Evolutionary conservation across 2,329 filamentous ascomycete species (phyloP).

Genomic region (Clarireedia sp.): DNA sequence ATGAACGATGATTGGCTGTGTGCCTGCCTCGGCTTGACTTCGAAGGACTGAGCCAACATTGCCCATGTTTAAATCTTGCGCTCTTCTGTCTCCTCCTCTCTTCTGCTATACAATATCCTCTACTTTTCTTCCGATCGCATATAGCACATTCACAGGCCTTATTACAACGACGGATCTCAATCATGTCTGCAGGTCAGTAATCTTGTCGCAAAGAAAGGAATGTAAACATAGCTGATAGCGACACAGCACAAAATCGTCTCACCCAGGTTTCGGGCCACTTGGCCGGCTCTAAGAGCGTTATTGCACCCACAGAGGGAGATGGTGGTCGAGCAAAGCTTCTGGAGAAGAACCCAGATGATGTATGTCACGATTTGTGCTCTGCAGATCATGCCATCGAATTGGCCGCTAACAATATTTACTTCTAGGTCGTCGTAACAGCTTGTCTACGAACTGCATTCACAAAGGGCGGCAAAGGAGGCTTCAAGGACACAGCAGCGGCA

Average conservation of each 20-base stretch:
- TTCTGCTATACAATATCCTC: background rate
- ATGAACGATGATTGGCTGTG: slow-evolving; percentile 4
- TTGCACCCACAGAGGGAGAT: slow-evolving; percentile 19
- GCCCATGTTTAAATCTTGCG: background rate
- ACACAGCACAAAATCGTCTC: slow-evolving; percentile 28
- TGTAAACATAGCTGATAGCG: slow-evolving; percentile 17
- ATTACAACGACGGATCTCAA: background rate
- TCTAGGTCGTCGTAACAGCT: slow-evolving; percentile 78
- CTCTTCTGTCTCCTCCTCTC: background rate
- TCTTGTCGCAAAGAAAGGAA: background rate
- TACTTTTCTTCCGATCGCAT: background rate
- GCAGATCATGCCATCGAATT: background rate
- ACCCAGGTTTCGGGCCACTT: slow-evolving; percentile 55
- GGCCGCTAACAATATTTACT: slow-evolving; percentile 21
- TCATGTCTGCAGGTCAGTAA: slow-evolving; percentile 24
- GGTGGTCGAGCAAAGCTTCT: slow-evolving; percentile 36
- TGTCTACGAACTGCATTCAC: slow-evolving; percentile 88
- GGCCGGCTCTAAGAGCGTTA: slow-evolving; percentile 32
- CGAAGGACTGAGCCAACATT: background rate
- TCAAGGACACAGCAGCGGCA: slow-evolving; percentile 87
- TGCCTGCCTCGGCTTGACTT: slow-evolving; percentile 10
- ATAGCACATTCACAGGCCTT: background rate
- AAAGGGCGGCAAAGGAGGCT: slow-evolving; percentile 84
- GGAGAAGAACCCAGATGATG: slow-evolving; percentile 61
- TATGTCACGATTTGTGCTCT: slow-evolving; percentile 30